A percentile compares a stretch with the other conserved stretches of the same genome.
Conservation (phyloP, 169 alveolate genomes). For the Theileria orientalis region DNA sequence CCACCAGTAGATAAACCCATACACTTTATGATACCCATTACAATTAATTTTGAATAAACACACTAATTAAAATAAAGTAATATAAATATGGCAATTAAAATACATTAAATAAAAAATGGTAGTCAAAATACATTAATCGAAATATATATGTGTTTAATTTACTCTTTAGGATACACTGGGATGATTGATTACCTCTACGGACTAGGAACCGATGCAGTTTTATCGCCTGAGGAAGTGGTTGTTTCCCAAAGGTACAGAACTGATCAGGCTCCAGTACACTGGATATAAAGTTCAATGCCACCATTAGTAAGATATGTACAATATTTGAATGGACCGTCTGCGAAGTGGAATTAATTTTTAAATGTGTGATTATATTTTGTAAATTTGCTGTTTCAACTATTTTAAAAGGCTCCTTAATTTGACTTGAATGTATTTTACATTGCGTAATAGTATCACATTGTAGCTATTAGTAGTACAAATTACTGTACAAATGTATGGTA, state of each 20-base stretch:
- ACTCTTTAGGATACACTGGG: slow-evolving; percentile 68
- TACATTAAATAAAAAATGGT: no score
- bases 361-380: background rate
- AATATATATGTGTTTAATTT: background rate
- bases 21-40: no score
- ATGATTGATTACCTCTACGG: slow-evolving; percentile 64
- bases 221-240: slow-evolving; percentile 64
- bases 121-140: background rate
- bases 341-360: background rate
- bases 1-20: no score
- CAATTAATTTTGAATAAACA: no score
- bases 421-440: no score
- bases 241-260: slow-evolving; percentile 76
- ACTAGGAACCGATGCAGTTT: slow-evolving; percentile 13
- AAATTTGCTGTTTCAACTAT: no score
- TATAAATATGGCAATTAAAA: no score
- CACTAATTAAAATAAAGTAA: no score
- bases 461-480: no score
- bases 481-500: no score
- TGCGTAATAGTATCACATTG: no score
- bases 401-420: no score
- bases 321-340: background rate
- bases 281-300: slow-evolving; percentile 45
- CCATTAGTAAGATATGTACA: background rate
- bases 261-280: slow-evolving; percentile 70